A percentile compares a stretch with the other conserved stretches of the same genome.
Conservation (phyloP, 305 asterid species). For the Withania somnifera region DNA sequence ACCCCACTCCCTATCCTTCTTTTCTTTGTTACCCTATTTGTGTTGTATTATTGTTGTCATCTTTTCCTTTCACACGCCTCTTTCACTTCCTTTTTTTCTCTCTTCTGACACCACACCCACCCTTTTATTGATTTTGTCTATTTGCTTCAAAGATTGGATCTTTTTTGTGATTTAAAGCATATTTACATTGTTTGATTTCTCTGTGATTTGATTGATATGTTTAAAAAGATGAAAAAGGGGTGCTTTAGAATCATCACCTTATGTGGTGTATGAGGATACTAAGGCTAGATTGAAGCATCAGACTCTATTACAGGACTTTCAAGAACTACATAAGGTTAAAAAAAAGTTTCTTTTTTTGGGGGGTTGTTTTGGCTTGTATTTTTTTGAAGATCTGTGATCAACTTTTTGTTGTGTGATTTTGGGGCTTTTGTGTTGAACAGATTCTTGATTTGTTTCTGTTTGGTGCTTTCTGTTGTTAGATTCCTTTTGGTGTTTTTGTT, state of each 20-base stretch:
- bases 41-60: conserved; percentile 14
- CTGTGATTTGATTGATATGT: conserved; percentile 43
- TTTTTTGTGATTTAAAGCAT: neutral
- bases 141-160: conserved; percentile 20
- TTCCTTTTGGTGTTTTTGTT: conserved; percentile 7
- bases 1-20: conserved; percentile 14
- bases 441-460: neutral
- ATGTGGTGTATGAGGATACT: conserved; percentile 29
- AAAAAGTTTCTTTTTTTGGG: too few relatives aligned
- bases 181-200: neutral
- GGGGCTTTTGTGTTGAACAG: neutral
- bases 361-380: too few relatives aligned
- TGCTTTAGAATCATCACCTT: conserved; percentile 18
- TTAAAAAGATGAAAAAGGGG: conserved; percentile 49
- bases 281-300: conserved; percentile 46
- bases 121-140: conserved; percentile 1
- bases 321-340: conserved; percentile 64
- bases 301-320: conserved; percentile 56
- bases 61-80: conserved; percentile 22
- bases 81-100: conserved; percentile 12
- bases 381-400: neutral
- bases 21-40: conserved; percentile 28
- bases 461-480: conserved; percentile 1
- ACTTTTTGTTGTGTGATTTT: neutral
- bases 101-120: conserved; percentile 2